Evolutionary conservation across 1,284 basidiomycete species (phyloP), one percentile per base, ranked within the genome.

Genomic region (Phenoliferia sp.): DNA sequence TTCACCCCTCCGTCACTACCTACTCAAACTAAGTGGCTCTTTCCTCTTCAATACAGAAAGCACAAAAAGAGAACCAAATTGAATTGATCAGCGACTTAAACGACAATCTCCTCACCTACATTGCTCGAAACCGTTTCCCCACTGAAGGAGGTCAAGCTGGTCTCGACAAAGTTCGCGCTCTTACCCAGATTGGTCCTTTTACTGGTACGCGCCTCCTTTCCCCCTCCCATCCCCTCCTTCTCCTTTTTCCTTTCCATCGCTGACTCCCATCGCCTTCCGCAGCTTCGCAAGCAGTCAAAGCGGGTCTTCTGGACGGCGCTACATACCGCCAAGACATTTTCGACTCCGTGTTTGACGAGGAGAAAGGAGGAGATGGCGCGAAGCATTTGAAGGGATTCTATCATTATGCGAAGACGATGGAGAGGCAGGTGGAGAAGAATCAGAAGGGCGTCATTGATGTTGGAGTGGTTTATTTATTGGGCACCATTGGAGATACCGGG

Each of bases 401-500:
- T 61, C 76, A 78, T 55, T 78, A 77, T 61, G 61, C 63, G 32
- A 76, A 73, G 72, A 74, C 74, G 1, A 69, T 76, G 69, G 76
- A 78, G 60, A 60, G 65, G 31, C 67, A 69, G 29, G 62, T 74
- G 33, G 62, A 70, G 31, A 65, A 68, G 66, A 61, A 67, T 67
- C 63, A 68, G 26, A 72, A 78, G 26, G 78, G 78, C 31, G 72
- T 76, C 33, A 70, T 80, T 44, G 73, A 79, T 29, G 76, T 81
- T 29, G 80, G 79, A 5, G 78, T 81, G 15, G 79, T 81, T 34
- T 80, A 81, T 70, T 71, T 81, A 12, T 72, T 77, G 55, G 80
- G 80, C 3, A 74, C 75, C 3, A 81, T 81, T 57, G 73, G 75
- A 65, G 77, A 74, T 17, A 36, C 62, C 2, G 66, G 67, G 50